Evolutionary conservation across 345 rosid genomes (phyloP).

Genomic region (Salix caprea): DNA sequence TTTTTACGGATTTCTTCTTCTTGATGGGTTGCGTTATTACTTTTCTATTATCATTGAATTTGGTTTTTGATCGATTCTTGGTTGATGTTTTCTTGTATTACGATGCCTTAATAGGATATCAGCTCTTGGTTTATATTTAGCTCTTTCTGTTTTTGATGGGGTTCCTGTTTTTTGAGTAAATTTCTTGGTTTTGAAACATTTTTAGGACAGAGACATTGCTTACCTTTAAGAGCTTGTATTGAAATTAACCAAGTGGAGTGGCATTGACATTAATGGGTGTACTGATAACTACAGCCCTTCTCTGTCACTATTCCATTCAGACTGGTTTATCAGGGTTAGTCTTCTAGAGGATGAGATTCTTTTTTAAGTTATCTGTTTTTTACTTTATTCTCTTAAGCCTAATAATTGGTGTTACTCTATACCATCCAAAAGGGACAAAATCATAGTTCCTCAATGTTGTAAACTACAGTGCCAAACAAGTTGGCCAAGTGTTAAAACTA

Average conservation of each 20-base stretch:
- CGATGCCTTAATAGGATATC: too few relatives aligned
- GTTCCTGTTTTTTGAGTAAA: background rate
- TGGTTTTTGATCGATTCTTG: too few relatives aligned
- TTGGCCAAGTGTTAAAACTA: too few relatives aligned
- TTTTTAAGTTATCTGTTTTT: background rate
- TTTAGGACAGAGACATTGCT: background rate
- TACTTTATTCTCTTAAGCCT: background rate
- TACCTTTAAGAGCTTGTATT: background rate
- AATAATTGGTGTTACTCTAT: background rate
- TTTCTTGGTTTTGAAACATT: background rate
- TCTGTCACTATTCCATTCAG: too few relatives aligned
- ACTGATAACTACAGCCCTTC: too few relatives aligned
- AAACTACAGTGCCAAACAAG: too few relatives aligned
- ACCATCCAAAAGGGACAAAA: background rate
- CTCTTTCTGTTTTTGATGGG: background rate
- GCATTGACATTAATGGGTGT: background rate
- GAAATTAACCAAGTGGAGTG: background rate
- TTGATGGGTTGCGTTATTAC: too few relatives aligned
- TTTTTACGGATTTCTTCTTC: too few relatives aligned
- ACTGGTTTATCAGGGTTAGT: background rate
- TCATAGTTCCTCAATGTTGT: background rate
- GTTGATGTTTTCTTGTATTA: too few relatives aligned
- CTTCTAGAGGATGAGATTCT: background rate
- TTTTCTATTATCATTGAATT: too few relatives aligned
- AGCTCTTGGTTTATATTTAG: background rate